Conservation (phyloP, 2,329 filamentous ascomycete genomes). For the Catunica adiposa region DNA sequence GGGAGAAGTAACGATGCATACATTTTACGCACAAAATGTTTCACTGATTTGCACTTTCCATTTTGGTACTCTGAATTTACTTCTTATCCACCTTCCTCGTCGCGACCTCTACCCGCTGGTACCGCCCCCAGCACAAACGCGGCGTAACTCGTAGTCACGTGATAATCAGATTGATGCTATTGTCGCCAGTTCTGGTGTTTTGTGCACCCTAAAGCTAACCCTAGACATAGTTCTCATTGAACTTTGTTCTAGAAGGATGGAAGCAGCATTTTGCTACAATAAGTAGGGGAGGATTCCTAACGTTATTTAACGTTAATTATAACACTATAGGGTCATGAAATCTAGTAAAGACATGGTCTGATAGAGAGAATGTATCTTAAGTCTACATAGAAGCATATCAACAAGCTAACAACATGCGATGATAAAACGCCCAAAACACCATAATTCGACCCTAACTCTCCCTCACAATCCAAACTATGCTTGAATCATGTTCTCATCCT, state of each 20-base stretch:
- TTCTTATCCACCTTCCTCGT: neutral
- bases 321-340: too few relatives aligned
- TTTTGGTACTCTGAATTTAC: neutral
- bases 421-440: neutral
- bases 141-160: conserved; percentile 9
- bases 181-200: too few relatives aligned
- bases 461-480: neutral
- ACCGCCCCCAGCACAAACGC: conserved; percentile 4
- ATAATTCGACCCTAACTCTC: neutral
- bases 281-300: too few relatives aligned
- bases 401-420: neutral
- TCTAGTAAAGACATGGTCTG: too few relatives aligned
- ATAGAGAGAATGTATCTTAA: neutral
- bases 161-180: too few relatives aligned
- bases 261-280: too few relatives aligned
- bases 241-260: too few relatives aligned
- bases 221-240: too few relatives aligned
- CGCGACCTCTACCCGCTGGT: neutral
- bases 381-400: neutral
- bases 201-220: too few relatives aligned
- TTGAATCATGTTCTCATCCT: conserved; percentile 28
- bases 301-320: too few relatives aligned
- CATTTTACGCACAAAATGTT: neutral
- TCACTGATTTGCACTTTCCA: neutral
- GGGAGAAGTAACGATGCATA: too few relatives aligned